Evolutionary conservation across 1,284 basidiomycete species (phyloP).

Genomic region (Ustilago vetiveriae): DNA sequence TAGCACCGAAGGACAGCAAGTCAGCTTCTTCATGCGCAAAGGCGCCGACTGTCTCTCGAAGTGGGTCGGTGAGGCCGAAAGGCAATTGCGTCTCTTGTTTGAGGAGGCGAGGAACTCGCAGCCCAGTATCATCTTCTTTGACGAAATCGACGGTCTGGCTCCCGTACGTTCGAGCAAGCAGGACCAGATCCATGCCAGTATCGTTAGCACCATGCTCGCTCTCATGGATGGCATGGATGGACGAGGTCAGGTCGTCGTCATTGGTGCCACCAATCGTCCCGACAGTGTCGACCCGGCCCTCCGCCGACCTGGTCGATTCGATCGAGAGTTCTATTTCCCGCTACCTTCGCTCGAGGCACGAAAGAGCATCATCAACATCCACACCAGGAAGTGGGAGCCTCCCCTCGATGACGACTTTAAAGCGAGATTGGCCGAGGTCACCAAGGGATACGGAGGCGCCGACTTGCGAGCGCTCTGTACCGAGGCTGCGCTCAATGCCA

Average conservation of each 20-base stretch:
- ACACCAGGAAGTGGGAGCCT: conserved; percentile 90
- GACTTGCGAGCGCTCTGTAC: conserved; percentile 80
- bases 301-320: conserved; percentile 92
- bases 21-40: conserved; percentile 99
- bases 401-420: conserved; percentile 76
- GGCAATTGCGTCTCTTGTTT: conserved; percentile 92
- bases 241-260: conserved; percentile 91
- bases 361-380: conserved; percentile 87
- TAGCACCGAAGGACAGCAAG: conserved; percentile 85
- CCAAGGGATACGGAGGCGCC: conserved; percentile 97
- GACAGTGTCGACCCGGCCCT: conserved; percentile 97
- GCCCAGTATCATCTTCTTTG: conserved; percentile 95
- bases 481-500: conserved; percentile 94
- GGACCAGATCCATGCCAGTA: conserved; percentile 97
- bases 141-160: conserved; percentile 98
- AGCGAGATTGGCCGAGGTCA: conserved; percentile 82
- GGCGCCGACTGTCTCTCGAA: conserved; percentile 97
- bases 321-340: conserved; percentile 98
- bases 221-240: conserved; percentile 99
- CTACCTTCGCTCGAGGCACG: conserved; percentile 85
- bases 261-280: conserved; percentile 96
- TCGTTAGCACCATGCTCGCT: conserved; percentile 93
- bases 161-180: conserved; percentile 97
- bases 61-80: conserved; percentile 99
- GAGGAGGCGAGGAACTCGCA: conserved; percentile 93